Evolutionary conservation across 768 basidiomycete species (phyloP).

Genomic region (Lentinula edodes): DNA sequence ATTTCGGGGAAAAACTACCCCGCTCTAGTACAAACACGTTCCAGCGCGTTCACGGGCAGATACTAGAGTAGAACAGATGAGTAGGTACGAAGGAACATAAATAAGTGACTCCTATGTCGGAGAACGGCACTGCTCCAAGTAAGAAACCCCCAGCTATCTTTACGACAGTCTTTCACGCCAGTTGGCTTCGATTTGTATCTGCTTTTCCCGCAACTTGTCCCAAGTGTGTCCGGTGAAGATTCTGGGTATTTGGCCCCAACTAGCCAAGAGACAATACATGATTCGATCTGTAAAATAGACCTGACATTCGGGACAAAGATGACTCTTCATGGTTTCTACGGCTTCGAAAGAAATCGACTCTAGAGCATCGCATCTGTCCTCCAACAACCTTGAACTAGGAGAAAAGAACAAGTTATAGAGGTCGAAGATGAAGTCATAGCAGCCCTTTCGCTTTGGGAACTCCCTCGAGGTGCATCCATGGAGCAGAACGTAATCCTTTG

Average conservation of each 20-base stretch:
- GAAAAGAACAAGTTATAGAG: background rate
- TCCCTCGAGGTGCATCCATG: background rate
- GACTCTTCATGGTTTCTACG: background rate
- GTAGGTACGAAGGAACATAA: background rate
- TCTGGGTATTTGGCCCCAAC: background rate
- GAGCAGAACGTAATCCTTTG: background rate
- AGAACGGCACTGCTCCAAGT: background rate
- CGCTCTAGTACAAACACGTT: background rate
- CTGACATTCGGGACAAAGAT: background rate
- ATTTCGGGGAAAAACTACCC: background rate
- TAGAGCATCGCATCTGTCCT: background rate
- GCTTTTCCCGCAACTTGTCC: background rate
- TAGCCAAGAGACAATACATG: background rate
- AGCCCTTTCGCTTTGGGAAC: background rate
- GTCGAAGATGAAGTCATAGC: background rate
- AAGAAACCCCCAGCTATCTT: background rate
- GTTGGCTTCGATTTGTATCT: background rate
- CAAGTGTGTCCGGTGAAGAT: background rate
- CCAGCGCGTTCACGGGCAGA: background rate
- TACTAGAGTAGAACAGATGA: background rate
- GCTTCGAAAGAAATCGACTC: background rate
- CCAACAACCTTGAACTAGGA: background rate
- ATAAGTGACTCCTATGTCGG: background rate
- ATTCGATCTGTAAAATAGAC: background rate
- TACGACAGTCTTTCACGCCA: background rate